Evolutionary conservation across 2,329 filamentous ascomycete species (phyloP).

Genomic region (Alternaria arbusti): DNA sequence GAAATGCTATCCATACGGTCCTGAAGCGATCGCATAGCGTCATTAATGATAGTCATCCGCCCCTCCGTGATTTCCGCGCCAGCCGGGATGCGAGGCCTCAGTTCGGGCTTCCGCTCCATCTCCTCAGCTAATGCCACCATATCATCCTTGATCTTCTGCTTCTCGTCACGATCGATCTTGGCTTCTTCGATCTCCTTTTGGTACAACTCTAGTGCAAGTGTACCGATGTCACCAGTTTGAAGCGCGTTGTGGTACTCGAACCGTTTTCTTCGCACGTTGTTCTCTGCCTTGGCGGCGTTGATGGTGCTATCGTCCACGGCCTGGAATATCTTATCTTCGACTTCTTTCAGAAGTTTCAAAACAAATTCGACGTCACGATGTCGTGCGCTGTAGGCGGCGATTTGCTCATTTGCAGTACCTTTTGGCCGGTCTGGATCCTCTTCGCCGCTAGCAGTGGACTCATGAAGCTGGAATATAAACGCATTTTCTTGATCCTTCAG

Average conservation of each 20-base stretch:
- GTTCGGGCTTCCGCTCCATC: neutral
- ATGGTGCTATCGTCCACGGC: neutral
- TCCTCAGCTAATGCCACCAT: neutral
- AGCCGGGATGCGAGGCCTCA: neutral
- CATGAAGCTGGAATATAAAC: neutral
- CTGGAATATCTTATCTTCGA: neutral
- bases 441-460: neutral
- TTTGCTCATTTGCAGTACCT: neutral
- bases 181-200: neutral
- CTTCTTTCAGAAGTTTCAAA: neutral
- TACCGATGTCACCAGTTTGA: neutral
- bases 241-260: neutral
- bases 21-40: neutral
- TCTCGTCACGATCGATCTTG: neutral
- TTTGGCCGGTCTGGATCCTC: neutral
- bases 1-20: neutral
- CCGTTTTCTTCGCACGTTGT: neutral
- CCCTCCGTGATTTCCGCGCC: neutral
- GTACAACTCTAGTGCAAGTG: neutral
- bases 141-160: neutral
- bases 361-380: neutral
- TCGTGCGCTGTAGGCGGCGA: neutral
- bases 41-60: neutral
- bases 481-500: neutral
- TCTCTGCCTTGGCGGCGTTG: neutral